Base-by-base conservation (phyloP, 805 yeast genomes). In the Sugiyamaella smithiae region DNA sequence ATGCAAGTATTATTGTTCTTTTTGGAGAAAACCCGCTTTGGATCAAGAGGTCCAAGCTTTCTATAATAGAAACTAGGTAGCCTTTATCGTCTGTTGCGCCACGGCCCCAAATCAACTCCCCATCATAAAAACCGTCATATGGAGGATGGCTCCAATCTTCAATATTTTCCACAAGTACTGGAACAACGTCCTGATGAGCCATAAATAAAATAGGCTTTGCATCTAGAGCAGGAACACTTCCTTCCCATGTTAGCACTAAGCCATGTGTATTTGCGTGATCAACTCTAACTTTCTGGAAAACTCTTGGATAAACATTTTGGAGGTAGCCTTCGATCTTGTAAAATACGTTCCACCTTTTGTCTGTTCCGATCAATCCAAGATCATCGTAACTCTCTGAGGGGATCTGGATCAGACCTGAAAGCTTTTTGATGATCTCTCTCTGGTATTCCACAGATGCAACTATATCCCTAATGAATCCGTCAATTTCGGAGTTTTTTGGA, bases 121-220 rank as follows among this genome's bases (percentile, higher is more conserved):
- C 84, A 59, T 84, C 89, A 60, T 68, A 83, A 54, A 72, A 68
- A 12, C 83, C 84, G 16, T 69, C 61, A 46, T 76, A 81, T 8
- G 89, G 89, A 5, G 80, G 80, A 58, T 76, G 70, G 0, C 66
- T 65, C 88, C 88, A 84, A 47, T 75, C 69, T 14, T 58, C 63
- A 45, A 73, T 62, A 0, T 84, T 76, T 29, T 49, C 74, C 16
- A 66, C 59, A 54, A 80, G 83, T 6, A 81, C 80, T 1, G 89
- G 89, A 29, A 84, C 89, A 7, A 80, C 82, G 57, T 83, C 88
- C 60, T 76, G 81, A 60, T 84, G 89, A 1, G 87, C 87, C 43
- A 81, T 73, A 40, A 83, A 67, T 65, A 83, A 57, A 33, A 81
- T 55, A 12, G 88, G 88, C 59, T 82, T 81, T 51, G 80, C 65